Evolutionary conservation across 2,329 filamentous ascomycete species (phyloP).

Genomic region (Diaporthe eres): DNA sequence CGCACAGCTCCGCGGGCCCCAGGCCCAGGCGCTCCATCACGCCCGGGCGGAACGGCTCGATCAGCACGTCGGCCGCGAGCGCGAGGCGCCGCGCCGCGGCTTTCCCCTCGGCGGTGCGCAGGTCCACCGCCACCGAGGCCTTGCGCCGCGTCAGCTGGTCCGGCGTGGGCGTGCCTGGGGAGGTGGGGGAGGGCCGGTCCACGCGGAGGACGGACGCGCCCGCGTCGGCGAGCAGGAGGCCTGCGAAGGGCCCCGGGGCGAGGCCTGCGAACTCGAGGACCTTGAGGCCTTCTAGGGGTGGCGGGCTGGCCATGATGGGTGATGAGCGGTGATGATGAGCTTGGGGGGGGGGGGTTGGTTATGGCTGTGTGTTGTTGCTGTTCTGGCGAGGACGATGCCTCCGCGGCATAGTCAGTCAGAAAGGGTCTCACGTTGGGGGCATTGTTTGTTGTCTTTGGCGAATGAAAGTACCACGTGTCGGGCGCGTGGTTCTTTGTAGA

Average conservation of each 20-base stretch:
- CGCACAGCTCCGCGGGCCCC: slow-evolving; percentile 73
- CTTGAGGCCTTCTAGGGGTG: slow-evolving; percentile 65
- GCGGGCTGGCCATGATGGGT: slow-evolving; percentile 53
- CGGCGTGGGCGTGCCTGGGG: slow-evolving; percentile 58
- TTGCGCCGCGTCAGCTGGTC: slow-evolving; percentile 89
- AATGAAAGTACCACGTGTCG: background rate
- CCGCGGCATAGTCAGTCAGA: background rate
- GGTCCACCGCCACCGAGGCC: slow-evolving; percentile 82
- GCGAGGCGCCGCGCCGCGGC: slow-evolving; percentile 77
- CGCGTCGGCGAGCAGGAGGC: slow-evolving; percentile 89
- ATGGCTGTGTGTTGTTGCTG: background rate
- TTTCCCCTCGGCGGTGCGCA: slow-evolving; percentile 77
- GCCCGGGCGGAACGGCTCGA: slow-evolving; percentile 94
- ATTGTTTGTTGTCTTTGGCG: background rate
- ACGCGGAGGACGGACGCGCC: slow-evolving; percentile 90
- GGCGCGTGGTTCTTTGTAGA: background rate
- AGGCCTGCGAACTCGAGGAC: slow-evolving; percentile 73
- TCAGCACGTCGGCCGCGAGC: slow-evolving; percentile 79
- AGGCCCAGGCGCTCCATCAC: slow-evolving; percentile 89
- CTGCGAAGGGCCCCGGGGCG: slow-evolving; percentile 86
- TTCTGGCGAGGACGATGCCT: background rate
- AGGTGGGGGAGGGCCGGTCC: slow-evolving; percentile 69
- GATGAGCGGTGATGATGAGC: background rate
- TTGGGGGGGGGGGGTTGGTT: background rate
- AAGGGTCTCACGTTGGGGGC: background rate